Percentiles rank a stretch among this genome's conserved stretches.
phyloP scores from a whole-genome alignment of 805 yeast species.

The Nakazawaea pomicola region DNA sequence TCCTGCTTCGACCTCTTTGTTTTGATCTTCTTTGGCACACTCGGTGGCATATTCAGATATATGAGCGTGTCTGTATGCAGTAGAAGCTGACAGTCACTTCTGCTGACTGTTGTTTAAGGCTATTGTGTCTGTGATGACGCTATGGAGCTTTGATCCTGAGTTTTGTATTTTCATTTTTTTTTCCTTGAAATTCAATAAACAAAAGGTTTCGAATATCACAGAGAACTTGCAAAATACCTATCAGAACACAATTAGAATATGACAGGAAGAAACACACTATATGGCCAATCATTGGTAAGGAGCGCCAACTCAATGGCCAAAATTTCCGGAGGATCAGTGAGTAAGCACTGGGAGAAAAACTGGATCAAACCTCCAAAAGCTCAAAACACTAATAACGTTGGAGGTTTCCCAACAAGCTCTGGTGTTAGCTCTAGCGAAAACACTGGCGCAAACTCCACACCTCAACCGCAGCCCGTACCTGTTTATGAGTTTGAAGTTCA shows the following conservation, averaged over 20 bases:
- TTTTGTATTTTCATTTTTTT: conserved; percentile 5
- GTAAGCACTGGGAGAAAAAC: conserved; percentile 25
- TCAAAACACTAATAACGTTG: conserved; percentile 11
- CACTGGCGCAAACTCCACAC: conserved; percentile 22
- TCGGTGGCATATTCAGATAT: neutral
- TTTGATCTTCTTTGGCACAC: neutral
- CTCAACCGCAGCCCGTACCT: conserved; percentile 12
- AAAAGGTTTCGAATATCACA: neutral
- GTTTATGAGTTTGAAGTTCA: conserved; percentile 27
- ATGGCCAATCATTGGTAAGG: conserved; percentile 26
- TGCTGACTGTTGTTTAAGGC: no score
- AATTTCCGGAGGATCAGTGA: conserved; percentile 12
- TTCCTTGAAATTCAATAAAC: neutral
- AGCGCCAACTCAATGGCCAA: conserved; percentile 21
- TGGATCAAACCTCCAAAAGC: conserved; percentile 29
- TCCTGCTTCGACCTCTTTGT: neutral
- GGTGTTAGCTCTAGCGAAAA: conserved; percentile 20
- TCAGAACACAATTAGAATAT: conserved; percentile 19
- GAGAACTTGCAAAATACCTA: no score
- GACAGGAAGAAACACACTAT: conserved; percentile 30
- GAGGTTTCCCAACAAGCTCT: conserved; percentile 14
- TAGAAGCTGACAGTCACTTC: no score
- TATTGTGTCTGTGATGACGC: neutral
- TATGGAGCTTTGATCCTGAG: no score
- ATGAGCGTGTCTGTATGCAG: no score